A percentile compares a stretch with the other conserved stretches of the same genome.
Conservation (phyloP, 2,329 filamentous ascomycete species). For the Pseudocercospora musae region DNA sequence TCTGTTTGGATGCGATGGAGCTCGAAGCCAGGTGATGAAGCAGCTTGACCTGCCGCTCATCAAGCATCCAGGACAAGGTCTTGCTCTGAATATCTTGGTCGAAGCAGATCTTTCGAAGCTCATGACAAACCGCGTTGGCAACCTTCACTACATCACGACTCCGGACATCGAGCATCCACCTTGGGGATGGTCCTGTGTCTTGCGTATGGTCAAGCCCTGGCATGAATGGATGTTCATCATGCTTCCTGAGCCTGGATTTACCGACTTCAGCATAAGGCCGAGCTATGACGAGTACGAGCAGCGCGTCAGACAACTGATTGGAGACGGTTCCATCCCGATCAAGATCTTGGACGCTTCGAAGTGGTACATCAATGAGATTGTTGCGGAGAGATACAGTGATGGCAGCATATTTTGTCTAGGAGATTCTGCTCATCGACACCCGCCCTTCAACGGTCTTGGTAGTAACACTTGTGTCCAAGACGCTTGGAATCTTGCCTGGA, state of each 20-base stretch:
- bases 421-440: conserved; percentile 57
- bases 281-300: conserved; percentile 47
- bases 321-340: conserved; percentile 51
- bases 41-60: conserved; percentile 49
- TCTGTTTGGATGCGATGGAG: conserved; percentile 59
- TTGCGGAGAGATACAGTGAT: conserved; percentile 54
- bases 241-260: conserved; percentile 43
- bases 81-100: conserved; percentile 51
- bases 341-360: conserved; percentile 55
- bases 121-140: conserved; percentile 52
- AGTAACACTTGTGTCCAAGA: conserved; percentile 32
- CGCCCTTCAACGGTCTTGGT: conserved; percentile 55
- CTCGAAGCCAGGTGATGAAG: conserved; percentile 45
- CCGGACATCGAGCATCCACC: conserved; percentile 49
- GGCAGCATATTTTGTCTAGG: conserved; percentile 56
- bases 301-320: conserved; percentile 51
- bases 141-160: conserved; percentile 60
- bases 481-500: conserved; percentile 22
- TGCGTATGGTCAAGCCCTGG: conserved; percentile 63
- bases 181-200: conserved; percentile 51
- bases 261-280: conserved; percentile 39
- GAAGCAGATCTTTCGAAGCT: conserved; percentile 51
- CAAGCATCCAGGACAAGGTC: conserved; percentile 43
- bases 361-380: conserved; percentile 61
- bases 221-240: conserved; percentile 54